Conservation (phyloP, 176 grass and related monocot genomes). For the Phyllostachys edulis region DNA sequence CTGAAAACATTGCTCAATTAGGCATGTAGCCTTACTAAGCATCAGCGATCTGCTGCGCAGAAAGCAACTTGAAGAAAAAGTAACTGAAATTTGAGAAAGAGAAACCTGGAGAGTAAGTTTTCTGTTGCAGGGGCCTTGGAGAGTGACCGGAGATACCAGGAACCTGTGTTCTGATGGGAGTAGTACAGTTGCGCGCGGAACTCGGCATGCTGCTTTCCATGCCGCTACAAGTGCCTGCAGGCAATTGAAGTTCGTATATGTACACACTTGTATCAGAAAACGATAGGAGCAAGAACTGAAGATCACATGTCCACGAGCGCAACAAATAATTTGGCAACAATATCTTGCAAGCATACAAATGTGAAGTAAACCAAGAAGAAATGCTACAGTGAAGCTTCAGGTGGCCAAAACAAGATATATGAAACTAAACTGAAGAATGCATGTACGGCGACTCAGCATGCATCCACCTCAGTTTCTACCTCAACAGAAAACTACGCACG, state of each 20-base stretch:
- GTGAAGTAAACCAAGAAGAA: too few relatives aligned
- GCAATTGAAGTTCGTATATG: not conserved
- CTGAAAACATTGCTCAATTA: slow-evolving; percentile 34
- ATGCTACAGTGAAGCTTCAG: too few relatives aligned
- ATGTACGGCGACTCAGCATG: not conserved
- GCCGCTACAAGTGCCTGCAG: slow-evolving; percentile 59
- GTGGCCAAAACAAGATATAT: too few relatives aligned
- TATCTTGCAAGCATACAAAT: too few relatives aligned
- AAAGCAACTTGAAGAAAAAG: not conserved
- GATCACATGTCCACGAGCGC: too few relatives aligned
- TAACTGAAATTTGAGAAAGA: not conserved
- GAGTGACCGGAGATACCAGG: slow-evolving; percentile 48
- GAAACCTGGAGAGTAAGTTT: slow-evolving; percentile 58
- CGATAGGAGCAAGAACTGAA: too few relatives aligned
- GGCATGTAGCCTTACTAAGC: not conserved
- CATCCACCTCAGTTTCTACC: too few relatives aligned
- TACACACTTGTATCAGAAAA: too few relatives aligned
- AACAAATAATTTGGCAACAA: too few relatives aligned
- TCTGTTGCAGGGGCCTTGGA: slow-evolving; percentile 67
- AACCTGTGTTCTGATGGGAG: slow-evolving; percentile 53
- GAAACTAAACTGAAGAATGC: too few relatives aligned
- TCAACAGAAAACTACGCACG: too few relatives aligned
- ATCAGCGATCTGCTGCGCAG: not conserved
- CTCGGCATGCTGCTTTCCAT: slow-evolving; percentile 59
- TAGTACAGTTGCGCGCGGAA: slow-evolving; percentile 44